Evolutionary conservation across 352 stramenopile genomes (phyloP).

Genomic region (Phytopythium boreale): DNA sequence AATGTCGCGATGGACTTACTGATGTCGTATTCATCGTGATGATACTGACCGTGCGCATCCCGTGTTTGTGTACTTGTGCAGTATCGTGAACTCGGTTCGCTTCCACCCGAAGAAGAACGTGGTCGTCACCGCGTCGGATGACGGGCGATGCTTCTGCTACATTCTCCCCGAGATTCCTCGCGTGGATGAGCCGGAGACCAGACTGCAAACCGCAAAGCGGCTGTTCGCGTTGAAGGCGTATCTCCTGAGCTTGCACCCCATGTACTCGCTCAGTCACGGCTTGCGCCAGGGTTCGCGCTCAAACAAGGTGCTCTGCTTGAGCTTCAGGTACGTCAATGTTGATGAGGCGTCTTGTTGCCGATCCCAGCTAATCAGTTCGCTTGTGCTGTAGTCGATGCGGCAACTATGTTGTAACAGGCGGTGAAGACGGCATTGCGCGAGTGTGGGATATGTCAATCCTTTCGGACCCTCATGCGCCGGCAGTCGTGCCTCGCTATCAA

Average conservation of each 20-base stretch:
- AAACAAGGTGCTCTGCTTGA: constrained; percentile 72
- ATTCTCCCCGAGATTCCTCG: constrained; percentile 74
- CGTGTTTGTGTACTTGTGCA: constrained; percentile 8
- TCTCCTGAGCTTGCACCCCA: constrained; percentile 74
- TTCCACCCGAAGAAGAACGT: constrained; percentile 88
- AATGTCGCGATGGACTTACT: background rate
- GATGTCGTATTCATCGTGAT: background rate
- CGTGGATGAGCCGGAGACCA: constrained; percentile 54
- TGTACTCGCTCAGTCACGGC: constrained; percentile 73
- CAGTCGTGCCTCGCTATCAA: constrained; percentile 48
- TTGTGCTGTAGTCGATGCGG: constrained; percentile 62
- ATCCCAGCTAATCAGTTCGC: background rate
- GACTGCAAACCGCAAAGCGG: constrained; percentile 75
- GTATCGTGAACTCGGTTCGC: constrained; percentile 79
- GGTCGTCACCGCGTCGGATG: constrained; percentile 91
- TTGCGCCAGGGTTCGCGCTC: constrained; percentile 47
- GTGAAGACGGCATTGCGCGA: constrained; percentile 90
- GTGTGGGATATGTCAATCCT: constrained; percentile 87
- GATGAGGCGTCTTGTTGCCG: background rate
- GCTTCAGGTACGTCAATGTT: constrained; percentile 32
- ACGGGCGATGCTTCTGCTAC: constrained; percentile 90
- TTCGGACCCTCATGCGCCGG: constrained; percentile 37
- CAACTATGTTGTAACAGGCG: constrained; percentile 90
- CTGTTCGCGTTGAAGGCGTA: constrained; percentile 71
- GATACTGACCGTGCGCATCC: background rate